Base-by-base conservation (phyloP, 345 rosid genomes). In the Raphanus sativus region DNA sequence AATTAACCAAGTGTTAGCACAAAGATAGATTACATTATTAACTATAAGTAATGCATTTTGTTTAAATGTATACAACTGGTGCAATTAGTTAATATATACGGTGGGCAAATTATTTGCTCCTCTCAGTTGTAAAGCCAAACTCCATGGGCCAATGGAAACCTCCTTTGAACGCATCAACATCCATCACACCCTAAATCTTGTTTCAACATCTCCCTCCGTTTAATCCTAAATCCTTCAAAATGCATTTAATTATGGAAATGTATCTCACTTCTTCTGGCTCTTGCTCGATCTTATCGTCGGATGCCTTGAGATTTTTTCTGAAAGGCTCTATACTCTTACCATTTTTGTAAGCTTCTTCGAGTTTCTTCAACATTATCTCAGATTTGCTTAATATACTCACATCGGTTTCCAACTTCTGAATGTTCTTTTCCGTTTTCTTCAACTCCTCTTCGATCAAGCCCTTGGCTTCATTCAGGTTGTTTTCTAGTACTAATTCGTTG, bases 181-280 rank as follows among this genome's bases (percentile, higher is more conserved):
- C 8, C 8, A 34, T 0, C 33, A 45, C 12, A 48, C 16, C 55
- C 17, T 48, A 48, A 48, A 13, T 48, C 16, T 48, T 33, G 77
- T 25, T 60, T 76, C 33, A 65, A 32, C 10, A 0, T 40, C 8
- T 58, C 17, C 67, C 61, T 65, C 63, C 17, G 54, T 77, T 77
- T 71, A 78, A 36, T 48, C 81, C 81, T 69, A 78, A 73, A 48
- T 78, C 81, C 25, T 61, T 16, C 28, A 78, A 67, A 73, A 78
- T 78, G 26, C 1, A 0, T 61, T 73, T 63, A 42, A 78, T 78
- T 1, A 78, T 1, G 45, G 73, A 48, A 15, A 5, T 64, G 38
- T 60, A 73, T 50, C 15, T 58, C 17, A 0, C 8, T 24, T 34
- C 30, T 21, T 6, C 24, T 4, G 76, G 81, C 21, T 3, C 61